phyloP scores from a whole-genome alignment of 768 basidiomycete genomes.

The Auriscalpium orientale region DNA sequence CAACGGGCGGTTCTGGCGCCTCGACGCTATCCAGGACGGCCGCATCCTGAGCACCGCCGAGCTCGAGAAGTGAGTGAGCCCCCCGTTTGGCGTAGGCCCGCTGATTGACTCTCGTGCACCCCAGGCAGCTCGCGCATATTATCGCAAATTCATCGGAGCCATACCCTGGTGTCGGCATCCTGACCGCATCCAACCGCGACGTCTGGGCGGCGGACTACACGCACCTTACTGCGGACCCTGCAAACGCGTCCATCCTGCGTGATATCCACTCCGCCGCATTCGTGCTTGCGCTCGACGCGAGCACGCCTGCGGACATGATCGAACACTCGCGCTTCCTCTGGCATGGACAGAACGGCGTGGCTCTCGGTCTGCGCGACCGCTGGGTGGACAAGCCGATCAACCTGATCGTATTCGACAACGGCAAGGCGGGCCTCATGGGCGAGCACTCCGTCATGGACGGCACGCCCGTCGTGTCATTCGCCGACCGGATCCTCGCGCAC shows the following conservation, averaged over 20 bases:
- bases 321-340: slow-evolving; percentile 68
- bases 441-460: slow-evolving; percentile 93
- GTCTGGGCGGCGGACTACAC: slow-evolving; percentile 57
- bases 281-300: slow-evolving; percentile 67
- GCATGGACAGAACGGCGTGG: slow-evolving; percentile 71
- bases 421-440: slow-evolving; percentile 79
- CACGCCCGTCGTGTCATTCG: slow-evolving; percentile 69
- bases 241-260: slow-evolving; percentile 58
- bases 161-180: slow-evolving; percentile 68
- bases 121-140: slow-evolving; percentile 65
- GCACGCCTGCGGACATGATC: slow-evolving; percentile 44
- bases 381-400: slow-evolving; percentile 91
- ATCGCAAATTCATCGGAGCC: slow-evolving; percentile 54
- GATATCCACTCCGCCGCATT: slow-evolving; percentile 84
- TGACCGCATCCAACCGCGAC: slow-evolving; percentile 78
- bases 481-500: slow-evolving; percentile 60
- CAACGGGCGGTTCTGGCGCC: slow-evolving; percentile 78
- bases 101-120: too few species aligned
- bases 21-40: slow-evolving; percentile 51
- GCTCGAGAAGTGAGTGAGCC: slow-evolving; percentile 55
- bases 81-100: too few species aligned
- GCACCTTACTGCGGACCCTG: slow-evolving; percentile 42
- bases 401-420: slow-evolving; percentile 80
- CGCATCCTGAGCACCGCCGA: slow-evolving; percentile 57
- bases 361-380: too few species aligned